Evolutionary conservation across 495 filamentous ascomycete species (phyloP).

Genomic region (Parmelia sp.): DNA sequence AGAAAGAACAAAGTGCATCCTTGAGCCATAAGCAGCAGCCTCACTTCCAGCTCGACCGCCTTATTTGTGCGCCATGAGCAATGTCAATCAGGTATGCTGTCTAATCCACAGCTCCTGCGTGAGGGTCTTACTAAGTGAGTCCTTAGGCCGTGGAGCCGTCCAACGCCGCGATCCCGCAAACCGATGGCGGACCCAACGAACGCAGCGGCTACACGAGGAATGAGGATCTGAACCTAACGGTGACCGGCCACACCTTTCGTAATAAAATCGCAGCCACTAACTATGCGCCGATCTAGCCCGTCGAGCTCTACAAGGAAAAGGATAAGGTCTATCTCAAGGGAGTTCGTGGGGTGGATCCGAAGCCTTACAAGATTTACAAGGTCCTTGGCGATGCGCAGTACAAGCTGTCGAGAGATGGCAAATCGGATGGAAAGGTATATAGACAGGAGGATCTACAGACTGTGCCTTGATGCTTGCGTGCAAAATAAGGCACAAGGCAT

Average conservation of each 20-base stretch:
- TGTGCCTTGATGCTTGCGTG: neutral
- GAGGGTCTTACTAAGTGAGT: neutral
- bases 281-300: neutral
- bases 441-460: slow-evolving; percentile 1
- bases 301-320: neutral
- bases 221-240: neutral
- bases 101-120: neutral
- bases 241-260: neutral
- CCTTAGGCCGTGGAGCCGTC: slow-evolving; percentile 8
- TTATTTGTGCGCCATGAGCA: neutral
- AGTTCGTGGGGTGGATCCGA: slow-evolving; percentile 11
- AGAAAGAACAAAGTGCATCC: neutral
- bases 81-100: neutral
- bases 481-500: neutral
- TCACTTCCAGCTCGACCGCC: neutral
- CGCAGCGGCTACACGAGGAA: slow-evolving; percentile 3
- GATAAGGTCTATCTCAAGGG: slow-evolving; percentile 11
- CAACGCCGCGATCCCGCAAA: neutral
- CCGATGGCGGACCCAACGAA: neutral
- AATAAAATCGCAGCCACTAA: neutral
- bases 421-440: slow-evolving; percentile 4
- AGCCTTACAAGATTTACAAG: slow-evolving; percentile 8
- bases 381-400: slow-evolving; percentile 17
- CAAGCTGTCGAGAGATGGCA: slow-evolving; percentile 7
- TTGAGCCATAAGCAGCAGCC: neutral